A percentile compares a stretch with the other conserved stretches of the same genome.
phyloP scores from a whole-genome alignment of 345 rosid species.

The Salix brachista region DNA sequence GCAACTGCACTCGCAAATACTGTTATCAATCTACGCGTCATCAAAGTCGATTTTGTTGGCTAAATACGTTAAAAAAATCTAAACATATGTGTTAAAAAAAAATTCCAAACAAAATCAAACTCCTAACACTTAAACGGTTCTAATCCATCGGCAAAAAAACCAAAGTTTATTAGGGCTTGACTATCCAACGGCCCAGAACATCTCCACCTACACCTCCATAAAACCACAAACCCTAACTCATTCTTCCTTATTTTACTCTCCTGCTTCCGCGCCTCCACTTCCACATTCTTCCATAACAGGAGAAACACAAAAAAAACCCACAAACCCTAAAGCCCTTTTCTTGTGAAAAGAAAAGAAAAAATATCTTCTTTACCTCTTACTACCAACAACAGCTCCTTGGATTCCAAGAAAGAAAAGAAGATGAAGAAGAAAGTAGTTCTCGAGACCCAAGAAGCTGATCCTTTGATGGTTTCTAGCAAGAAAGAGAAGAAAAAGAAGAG shows the following conservation, averaged over 20 bases:
- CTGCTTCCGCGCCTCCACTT: constrained; percentile 32
- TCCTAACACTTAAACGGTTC: no score
- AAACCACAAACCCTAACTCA: constrained; percentile 24
- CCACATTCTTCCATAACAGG: constrained; percentile 27
- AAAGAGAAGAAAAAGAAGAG: constrained; percentile 28
- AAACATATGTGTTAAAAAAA: no score
- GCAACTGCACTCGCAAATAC: no score
- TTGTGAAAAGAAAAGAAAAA: neutral
- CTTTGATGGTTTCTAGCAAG: constrained; percentile 1
- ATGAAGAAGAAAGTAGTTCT: constrained; percentile 57
- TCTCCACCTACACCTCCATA: constrained; percentile 18
- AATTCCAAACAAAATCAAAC: no score
- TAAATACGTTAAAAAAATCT: no score
- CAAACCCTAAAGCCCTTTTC: neutral
- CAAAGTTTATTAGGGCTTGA: neutral
- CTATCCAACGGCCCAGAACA: constrained; percentile 22
- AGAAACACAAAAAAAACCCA: constrained; percentile 5
- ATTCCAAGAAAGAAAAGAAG: constrained; percentile 47
- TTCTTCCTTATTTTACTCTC: constrained; percentile 19
- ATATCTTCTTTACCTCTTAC: constrained; percentile 59
- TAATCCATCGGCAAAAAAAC: no score
- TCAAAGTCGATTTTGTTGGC: no score
- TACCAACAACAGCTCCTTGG: constrained; percentile 13
- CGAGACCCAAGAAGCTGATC: constrained; percentile 32
- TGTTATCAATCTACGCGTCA: no score